These are phyloP conservation scores for Tetrastigma voinierianum DNA, from an alignment of 164 flowering plant genomes.

Conservation along the genomic window DNA sequence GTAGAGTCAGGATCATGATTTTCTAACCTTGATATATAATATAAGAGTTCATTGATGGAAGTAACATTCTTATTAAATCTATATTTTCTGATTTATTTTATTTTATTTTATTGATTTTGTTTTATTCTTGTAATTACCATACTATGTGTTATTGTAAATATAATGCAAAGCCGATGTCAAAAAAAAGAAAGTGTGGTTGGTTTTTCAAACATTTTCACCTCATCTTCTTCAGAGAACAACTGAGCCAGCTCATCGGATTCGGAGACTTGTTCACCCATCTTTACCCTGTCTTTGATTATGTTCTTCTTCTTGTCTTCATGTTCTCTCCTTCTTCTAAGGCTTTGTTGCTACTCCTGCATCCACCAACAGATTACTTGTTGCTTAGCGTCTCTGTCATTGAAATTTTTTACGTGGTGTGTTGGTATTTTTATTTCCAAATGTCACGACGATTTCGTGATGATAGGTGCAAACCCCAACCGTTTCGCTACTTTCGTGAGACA, in stretches of 20 bases:
- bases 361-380: neutral
- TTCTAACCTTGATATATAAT: too few species aligned
- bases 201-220: conserved; percentile 46
- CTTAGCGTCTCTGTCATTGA: conserved; percentile 1
- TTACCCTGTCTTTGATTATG: neutral
- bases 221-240: conserved; percentile 73
- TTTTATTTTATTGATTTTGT: too few species aligned
- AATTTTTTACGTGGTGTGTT: neutral
- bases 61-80: too few species aligned
- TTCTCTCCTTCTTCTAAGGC: conserved; percentile 16
- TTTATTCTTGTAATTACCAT: too few species aligned
- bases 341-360: conserved; percentile 39
- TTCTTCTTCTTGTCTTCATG: neutral
- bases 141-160: too few species aligned
- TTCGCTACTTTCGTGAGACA: conserved; percentile 20
- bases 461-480: conserved; percentile 1
- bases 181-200: too few species aligned
- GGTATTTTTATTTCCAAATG: neutral
- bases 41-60: too few species aligned
- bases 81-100: too few species aligned
- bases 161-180: too few species aligned
- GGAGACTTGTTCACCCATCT: conserved; percentile 27
- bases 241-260: conserved; percentile 59
- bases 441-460: conserved; percentile 53
- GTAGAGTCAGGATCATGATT: too few species aligned